Base-by-base conservation (phyloP, 768 basidiomycete species). In the Psilocybe tampanensis region DNA sequence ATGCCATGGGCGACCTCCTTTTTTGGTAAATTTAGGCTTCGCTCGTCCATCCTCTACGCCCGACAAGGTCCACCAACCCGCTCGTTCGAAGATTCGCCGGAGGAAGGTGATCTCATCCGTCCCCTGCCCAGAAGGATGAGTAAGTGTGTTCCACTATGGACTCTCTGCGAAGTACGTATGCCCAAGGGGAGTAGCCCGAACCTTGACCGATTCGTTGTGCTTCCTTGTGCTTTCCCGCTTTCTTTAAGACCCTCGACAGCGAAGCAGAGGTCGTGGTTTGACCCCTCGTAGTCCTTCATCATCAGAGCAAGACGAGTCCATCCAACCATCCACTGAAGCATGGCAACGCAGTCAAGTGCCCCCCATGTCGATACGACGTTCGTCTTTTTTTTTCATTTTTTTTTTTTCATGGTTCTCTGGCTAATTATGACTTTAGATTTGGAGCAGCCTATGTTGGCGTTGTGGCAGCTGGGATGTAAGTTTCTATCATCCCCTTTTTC, bases 401-500 rank as follows among this genome's bases (percentile, higher is more conserved):
- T 49, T 11, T 43, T 53, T 45, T 33, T 24, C 26, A 23, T 33
- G 45, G n/a, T 44, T 8, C 49, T 34, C 43, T 15, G 26, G 44
- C 45, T 58, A 24, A 41, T 24, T 11, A 36, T 49, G 44, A 26
- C n/a, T 21, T 6, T 55, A 83, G 82, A 41, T 76, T 82, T 75
- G 82, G 82, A 39, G 80, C 80, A 22, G 73, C 80, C 44, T 76
- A 78, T 53, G 73, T 83, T 58, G 80, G 81, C 43, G 78, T 81
- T 22, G 74, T 83, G 36, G 72, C 73, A 49, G 78, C 80, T 45
- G 80, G 72, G 29, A 68, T 78, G 81, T 79, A 65, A 66, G 79
- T 59, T 52, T n/a, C n/a, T n/a, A n/a, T 52, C 13, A 49, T 0
- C 23, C 29, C 58, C 39, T 19, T 36, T 39, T 29, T 54, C 34